A percentile compares a stretch with the other conserved stretches of the same genome.
Evolutionary conservation across 371 early-diverging fungal species (phyloP).

Genomic region (Mortierella sp.): DNA sequence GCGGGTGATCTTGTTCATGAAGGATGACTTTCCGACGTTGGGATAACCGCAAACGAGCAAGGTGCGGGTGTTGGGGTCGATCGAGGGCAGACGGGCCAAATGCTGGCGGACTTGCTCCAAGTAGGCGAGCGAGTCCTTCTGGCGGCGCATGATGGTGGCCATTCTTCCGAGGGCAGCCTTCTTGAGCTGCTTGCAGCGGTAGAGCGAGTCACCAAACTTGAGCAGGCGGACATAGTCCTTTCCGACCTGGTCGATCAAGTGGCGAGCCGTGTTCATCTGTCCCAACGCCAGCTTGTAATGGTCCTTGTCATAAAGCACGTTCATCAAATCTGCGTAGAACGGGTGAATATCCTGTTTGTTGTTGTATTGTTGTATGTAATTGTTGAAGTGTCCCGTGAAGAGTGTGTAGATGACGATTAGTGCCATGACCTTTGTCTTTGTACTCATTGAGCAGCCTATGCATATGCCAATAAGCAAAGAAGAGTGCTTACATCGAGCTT

Average conservation of each 20-base stretch:
- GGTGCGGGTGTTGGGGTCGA: conserved; percentile 99
- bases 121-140: conserved; percentile 98
- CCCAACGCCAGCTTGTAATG: conserved; percentile 99
- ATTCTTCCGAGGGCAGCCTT: conserved; percentile 99
- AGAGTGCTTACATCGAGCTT: conserved; percentile 89
- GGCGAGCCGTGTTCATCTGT: conserved; percentile 98
- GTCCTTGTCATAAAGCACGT: conserved; percentile 99
- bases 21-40: conserved; percentile 99
- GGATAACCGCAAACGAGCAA: conserved; percentile 99
- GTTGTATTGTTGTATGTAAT: neutral
- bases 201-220: conserved; percentile 99
- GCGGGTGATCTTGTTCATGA: conserved; percentile 99
- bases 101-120: conserved; percentile 99
- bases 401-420: neutral
- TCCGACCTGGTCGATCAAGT: conserved; percentile 95
- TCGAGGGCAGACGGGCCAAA: conserved; percentile 96
- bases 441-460: neutral
- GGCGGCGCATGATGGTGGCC: conserved; percentile 99
- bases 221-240: conserved; percentile 98
- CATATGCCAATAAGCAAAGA: neutral
- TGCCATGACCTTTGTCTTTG: neutral
- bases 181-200: conserved; percentile 99
- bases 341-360: conserved; percentile 96
- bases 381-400: neutral
- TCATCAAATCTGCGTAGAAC: conserved; percentile 99